These are phyloP conservation scores for Vitis hybrid DNA, from an alignment of 177 flowering plant species.

Conservation along the genomic window DNA sequence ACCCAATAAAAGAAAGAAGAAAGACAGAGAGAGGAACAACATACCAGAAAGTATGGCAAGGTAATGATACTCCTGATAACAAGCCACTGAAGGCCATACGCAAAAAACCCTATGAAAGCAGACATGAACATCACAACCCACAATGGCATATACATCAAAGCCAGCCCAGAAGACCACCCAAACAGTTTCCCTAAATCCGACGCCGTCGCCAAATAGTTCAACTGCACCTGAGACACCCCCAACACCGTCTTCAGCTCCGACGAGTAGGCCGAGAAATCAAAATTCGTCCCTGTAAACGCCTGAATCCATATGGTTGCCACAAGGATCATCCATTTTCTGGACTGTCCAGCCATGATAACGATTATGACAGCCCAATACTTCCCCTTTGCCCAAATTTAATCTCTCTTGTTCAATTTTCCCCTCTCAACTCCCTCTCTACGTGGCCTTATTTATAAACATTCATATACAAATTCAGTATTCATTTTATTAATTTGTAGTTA, in stretches of 20 bases:
- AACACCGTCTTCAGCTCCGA: slow-evolving; percentile 61
- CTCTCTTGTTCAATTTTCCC: not conserved
- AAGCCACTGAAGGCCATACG: slow-evolving; percentile 90
- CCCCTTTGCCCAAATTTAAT: not conserved
- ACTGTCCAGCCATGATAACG: slow-evolving; percentile 54
- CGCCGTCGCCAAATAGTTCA: slow-evolving; percentile 78
- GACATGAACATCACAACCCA: slow-evolving; percentile 65
- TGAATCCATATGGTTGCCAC: slow-evolving; percentile 88
- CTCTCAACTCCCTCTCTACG: slow-evolving; percentile 6
- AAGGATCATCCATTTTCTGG: slow-evolving; percentile 84
- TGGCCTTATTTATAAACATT: slow-evolving; percentile 19
- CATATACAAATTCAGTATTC: not conserved
- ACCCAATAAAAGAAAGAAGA: not conserved
- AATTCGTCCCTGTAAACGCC: slow-evolving; percentile 92
- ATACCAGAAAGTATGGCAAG: slow-evolving; percentile 74
- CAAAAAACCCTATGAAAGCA: slow-evolving; percentile 66
- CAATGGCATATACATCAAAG: slow-evolving; percentile 55
- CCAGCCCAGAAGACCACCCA: slow-evolving; percentile 88
- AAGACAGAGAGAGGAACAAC: slow-evolving; percentile 10
- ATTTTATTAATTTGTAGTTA: too few relatives aligned
- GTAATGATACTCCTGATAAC: slow-evolving; percentile 47
- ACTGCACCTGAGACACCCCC: slow-evolving; percentile 72
- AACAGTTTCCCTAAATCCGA: slow-evolving; percentile 85
- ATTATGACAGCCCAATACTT: not conserved
- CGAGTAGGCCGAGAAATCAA: slow-evolving; percentile 86